Conservation (phyloP, 73 alveolate genomes). For the Symbiodinium natans region DNA sequence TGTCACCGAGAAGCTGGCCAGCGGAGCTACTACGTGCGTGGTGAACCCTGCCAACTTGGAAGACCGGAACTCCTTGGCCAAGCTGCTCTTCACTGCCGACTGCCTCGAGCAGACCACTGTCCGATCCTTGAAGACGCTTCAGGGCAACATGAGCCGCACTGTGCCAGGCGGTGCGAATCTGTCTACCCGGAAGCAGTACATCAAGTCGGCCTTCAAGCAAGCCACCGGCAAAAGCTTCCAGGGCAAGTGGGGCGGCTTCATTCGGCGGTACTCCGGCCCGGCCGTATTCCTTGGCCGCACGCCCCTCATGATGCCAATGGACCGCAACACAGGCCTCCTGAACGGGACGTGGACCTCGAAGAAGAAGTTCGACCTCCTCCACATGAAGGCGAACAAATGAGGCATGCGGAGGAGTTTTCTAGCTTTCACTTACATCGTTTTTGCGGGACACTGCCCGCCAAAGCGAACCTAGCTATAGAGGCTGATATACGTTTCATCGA, state of each 20-base stretch:
- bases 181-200: slow-evolving; percentile 72
- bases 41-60: slow-evolving; percentile 83
- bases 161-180: slow-evolving; percentile 26
- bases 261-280: slow-evolving; percentile 71
- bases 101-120: slow-evolving; percentile 42
- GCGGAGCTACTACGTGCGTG: slow-evolving; percentile 46
- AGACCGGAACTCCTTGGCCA: slow-evolving; percentile 93
- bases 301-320: slow-evolving; percentile 51
- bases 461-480: too few species aligned
- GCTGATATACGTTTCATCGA: too few species aligned
- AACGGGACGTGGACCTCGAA: too few species aligned
- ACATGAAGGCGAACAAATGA: too few species aligned
- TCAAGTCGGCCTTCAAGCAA: slow-evolving; percentile 59
- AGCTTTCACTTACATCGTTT: too few species aligned
- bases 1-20: slow-evolving; percentile 63
- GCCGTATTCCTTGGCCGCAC: slow-evolving; percentile 67
- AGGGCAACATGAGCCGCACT: background rate
- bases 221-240: slow-evolving; percentile 78
- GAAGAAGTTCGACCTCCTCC: slow-evolving; percentile 47
- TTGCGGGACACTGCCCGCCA: too few species aligned
- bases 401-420: too few species aligned
- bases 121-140: slow-evolving; percentile 45
- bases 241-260: slow-evolving; percentile 92
- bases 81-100: slow-evolving; percentile 68
- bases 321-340: too few species aligned